Evolutionary conservation across 225 moss, liverwort and hornwort species (phyloP), one percentile per base, ranked within the genome.

Genomic region (Sphagnum contortum): DNA sequence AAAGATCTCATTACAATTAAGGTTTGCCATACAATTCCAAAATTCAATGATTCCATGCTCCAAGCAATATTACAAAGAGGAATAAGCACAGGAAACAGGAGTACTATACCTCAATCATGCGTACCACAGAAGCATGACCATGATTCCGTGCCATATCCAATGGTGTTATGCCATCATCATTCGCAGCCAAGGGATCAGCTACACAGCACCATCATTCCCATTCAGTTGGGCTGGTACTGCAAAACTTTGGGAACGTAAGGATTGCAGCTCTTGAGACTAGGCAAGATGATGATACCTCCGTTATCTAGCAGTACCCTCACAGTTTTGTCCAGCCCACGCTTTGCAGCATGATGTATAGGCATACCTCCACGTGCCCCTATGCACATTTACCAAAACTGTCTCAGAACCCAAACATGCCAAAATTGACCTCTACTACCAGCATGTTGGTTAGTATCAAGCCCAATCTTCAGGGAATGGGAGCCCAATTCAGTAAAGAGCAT

Each of bases 301-400:
- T 81, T 87, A 69, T 78, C 81, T 56, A 98, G 75, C 63, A 98
- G 75, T 50, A 91, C 57, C 48, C 89, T 70, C 48, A 89, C 96
- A 62, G 90, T 92, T 79, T 85, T 92, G 50, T 98, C 96, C 4
- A 98, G 80, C 57, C 96, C 96, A 66, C 65, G 66, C 68, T 89
- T 98, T 50, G 96, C 96, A 69, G 96, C 96, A 75, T 91, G 92
- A 78, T 98, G 96, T 50, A 98, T 85, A 74, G 96, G 96, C 61
- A 78, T 78, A 57, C 96, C 96, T 60, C 96, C 96, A 60, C 89
- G 81, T 68, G 81, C 74, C 65, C 96, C 96, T 96, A 87, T 59
- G 29, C 58, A 59, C 29, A 59, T 7, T 55, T 12, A 55, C 54
- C 12, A 7, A 12, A 55, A 55, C 57, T 9, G 44, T 47, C 5